Percentiles rank a stretch among this genome's conserved stretches.
Conservation (phyloP, 176 grass and related monocot species). For the Melocanna baccifera region DNA sequence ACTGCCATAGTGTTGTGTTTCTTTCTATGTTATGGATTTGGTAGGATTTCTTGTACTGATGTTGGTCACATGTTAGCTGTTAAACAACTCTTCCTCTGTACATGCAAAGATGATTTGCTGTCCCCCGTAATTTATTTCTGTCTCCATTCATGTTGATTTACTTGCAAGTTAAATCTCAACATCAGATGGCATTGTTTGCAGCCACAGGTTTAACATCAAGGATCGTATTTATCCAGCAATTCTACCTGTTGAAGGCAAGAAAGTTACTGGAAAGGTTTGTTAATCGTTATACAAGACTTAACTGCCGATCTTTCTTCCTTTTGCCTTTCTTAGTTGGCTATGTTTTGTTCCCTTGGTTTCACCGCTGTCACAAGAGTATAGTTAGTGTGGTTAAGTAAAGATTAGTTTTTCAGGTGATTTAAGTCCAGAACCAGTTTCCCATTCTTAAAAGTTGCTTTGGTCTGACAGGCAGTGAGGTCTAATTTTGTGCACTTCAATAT, state of each 20-base stretch:
- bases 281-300: background rate
- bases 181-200: background rate
- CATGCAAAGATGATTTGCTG: background rate
- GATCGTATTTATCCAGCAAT: conserved; percentile 93
- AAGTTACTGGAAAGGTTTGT: conserved; percentile 72
- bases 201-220: conserved; percentile 84
- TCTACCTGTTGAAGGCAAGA: conserved; percentile 64
- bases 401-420: no score
- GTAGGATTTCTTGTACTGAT: no score
- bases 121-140: background rate
- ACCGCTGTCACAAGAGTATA: background rate
- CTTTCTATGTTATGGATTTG: background rate
- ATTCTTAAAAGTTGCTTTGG: background rate
- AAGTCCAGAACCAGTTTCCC: background rate
- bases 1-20: background rate
- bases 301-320: background rate
- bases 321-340: background rate
- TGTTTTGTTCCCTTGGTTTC: background rate
- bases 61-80: background rate
- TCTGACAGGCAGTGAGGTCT: background rate
- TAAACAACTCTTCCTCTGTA: background rate
- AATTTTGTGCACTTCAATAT: background rate
- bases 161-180: background rate
- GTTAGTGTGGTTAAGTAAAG: background rate
- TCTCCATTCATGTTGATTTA: background rate